Base-by-base conservation (phyloP, 768 basidiomycete species). In the Kwoniella europaea region DNA sequence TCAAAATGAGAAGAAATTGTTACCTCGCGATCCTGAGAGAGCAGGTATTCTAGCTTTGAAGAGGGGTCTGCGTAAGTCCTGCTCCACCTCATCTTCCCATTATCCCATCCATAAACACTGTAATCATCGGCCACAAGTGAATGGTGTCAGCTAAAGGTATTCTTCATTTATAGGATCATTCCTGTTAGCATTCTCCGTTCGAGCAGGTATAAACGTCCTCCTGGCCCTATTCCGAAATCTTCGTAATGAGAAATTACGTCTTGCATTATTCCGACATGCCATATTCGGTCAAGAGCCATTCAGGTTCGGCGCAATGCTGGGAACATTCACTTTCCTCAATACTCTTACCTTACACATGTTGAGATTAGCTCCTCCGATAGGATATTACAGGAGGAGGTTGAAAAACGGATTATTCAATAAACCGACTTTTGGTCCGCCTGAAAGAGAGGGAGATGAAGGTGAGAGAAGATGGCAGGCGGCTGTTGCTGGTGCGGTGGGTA, bases 241-340 rank as follows among this genome's bases (percentile, higher is more conserved):
- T 24, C 59, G 65, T 55, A 59, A 52, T 75, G 94, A 92, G 76
- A 85, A 88, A n/a, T 83, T 87, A 65, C 88, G 91, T 10, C 83
- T 91, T 9, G 83, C 88, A 4, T 82, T 94, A 24, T 86, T 97
- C 61, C 88, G 91, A 3, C 91, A 88, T 84, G 94, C 93, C 0
- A 85, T 96, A 55, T 92, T 97, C 74, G 94, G 94, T 0, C 72
- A 85, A 53, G 94, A 97, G 78, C 90, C 92, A 0, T 87, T 91
- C 78, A 86, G 94, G 20, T 95, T 96, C 73, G 92, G 90, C 4
- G 89, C 90, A 0, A 95, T 95, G 93, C 86, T 98, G 46, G 93
- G 80, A 4, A 79, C 81, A 0, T 83, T 83, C 73, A 83, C 82
- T 15, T 79, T 83, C 68, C 73, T 83, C 43, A 82, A 83, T 71